phyloP scores from a whole-genome alignment of 805 yeast species.

The Lachancea meyersii region DNA sequence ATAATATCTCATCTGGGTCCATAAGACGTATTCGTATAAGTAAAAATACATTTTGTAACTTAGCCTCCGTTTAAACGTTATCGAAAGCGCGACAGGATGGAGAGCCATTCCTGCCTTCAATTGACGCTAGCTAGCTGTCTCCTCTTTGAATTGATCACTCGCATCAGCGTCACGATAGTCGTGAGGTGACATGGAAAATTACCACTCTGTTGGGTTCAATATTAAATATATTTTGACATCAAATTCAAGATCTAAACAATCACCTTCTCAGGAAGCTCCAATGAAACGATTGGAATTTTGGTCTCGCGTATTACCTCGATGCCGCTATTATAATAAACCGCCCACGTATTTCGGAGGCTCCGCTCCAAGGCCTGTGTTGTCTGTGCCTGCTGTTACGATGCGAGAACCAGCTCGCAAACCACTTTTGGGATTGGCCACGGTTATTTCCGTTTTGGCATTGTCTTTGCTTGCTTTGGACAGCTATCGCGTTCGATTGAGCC shows the following conservation, averaged over 20 bases:
- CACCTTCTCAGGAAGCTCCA: no score
- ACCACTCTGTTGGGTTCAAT: no score
- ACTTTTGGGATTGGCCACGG: conserved; percentile 37
- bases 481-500: conserved; percentile 37
- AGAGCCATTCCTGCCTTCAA: no score
- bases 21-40: conserved; percentile 7
- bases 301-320: background rate
- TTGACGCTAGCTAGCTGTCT: no score
- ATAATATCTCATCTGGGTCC: conserved; percentile 5
- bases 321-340: conserved; percentile 7
- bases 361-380: background rate
- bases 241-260: no score
- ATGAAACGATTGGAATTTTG: background rate
- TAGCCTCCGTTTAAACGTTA: conserved; percentile 9
- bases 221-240: no score
- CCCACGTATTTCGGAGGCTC: conserved; percentile 15
- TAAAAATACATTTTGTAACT: conserved; percentile 11
- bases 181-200: background rate
- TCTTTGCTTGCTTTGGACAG: conserved; percentile 48
- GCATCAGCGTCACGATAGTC: background rate
- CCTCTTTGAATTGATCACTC: no score
- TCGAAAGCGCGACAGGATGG: background rate
- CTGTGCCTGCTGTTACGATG: background rate
- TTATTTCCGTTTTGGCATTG: conserved; percentile 40
- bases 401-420: conserved; percentile 9